Conservation (phyloP, 805 yeast species). For the Tetrapisispora fleetii region DNA sequence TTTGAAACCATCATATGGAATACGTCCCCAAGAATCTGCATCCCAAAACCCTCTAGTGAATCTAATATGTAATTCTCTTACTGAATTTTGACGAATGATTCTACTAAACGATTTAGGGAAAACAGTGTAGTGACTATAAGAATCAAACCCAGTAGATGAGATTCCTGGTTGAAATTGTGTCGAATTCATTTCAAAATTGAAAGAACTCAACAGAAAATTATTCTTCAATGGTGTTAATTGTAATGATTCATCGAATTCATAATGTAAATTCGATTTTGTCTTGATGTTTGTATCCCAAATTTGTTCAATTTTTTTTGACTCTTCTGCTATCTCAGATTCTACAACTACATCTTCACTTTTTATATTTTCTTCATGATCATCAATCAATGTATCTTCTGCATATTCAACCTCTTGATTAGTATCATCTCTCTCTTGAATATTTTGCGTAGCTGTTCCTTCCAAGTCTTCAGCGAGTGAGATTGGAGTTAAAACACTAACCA, state of each 20-base stretch:
- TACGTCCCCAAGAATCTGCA: constrained; percentile 71
- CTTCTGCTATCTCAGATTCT: not conserved
- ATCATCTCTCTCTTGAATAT: not conserved
- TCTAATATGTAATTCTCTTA: constrained; percentile 71
- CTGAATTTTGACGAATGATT: constrained; percentile 50
- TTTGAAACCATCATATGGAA: constrained; percentile 59
- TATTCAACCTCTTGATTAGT: not conserved
- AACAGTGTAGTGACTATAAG: constrained; percentile 43
- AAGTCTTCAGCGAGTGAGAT: not conserved
- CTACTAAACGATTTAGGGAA: constrained; percentile 83
- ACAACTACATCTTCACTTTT: not conserved
- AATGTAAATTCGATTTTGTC: constrained; percentile 14
- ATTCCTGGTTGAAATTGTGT: constrained; percentile 29
- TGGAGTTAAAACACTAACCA: not conserved
- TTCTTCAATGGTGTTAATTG: constrained; percentile 62
- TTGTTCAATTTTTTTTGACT: not conserved
- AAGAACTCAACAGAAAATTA: constrained; percentile 59
- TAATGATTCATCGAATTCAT: constrained; percentile 53
- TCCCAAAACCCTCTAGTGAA: constrained; percentile 97
- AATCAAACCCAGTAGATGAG: constrained; percentile 13
- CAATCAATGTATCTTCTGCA: not conserved
- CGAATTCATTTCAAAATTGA: constrained; percentile 57
- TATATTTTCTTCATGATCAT: too few relatives aligned
- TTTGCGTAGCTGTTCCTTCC: not conserved
- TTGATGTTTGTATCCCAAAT: constrained; percentile 3